Percentiles rank a stretch among this genome's conserved stretches.
Evolutionary conservation across 306 rosid species (phyloP).

Genomic region (Calophaca sinica): DNA sequence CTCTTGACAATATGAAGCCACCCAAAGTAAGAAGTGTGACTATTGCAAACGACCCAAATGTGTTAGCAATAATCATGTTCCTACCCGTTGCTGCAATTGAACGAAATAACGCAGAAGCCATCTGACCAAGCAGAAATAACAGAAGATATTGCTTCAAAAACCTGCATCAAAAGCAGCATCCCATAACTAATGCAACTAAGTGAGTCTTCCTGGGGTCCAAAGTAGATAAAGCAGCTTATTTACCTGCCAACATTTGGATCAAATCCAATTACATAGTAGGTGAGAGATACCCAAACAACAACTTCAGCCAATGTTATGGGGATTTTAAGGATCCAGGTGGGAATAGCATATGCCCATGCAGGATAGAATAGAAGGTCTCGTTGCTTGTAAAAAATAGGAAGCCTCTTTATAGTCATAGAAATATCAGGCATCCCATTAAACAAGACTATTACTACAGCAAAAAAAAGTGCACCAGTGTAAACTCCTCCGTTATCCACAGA

Average conservation of each 20-base stretch:
- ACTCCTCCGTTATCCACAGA: conserved; percentile 43
- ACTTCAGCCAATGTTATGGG: conserved; percentile 64
- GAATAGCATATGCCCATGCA: conserved; percentile 74
- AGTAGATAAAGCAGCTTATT: neutral
- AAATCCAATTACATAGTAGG: conserved; percentile 72
- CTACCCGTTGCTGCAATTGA: conserved; percentile 60
- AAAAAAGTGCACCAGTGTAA: conserved; percentile 57
- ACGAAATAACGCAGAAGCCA: conserved; percentile 74
- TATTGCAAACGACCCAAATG: conserved; percentile 66
- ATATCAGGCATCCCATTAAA: conserved; percentile 66
- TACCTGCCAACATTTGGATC: conserved; percentile 68
- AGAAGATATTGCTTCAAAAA: conserved; percentile 64
- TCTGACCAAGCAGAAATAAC: conserved; percentile 58
- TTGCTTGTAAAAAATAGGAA: conserved; percentile 80
- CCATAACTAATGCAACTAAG: neutral
- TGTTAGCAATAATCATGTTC: conserved; percentile 61
- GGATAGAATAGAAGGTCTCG: conserved; percentile 69
- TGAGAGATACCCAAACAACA: conserved; percentile 62
- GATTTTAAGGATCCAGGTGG: conserved; percentile 67
- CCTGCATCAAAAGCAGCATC: conserved; percentile 51
- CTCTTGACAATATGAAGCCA: conserved; percentile 77
- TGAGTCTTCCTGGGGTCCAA: neutral
- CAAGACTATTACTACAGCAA: conserved; percentile 39
- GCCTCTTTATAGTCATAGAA: conserved; percentile 64
- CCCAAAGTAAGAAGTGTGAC: conserved; percentile 58